Evolutionary conservation across 768 basidiomycete species (phyloP).

Genomic region (Serendipita indica): DNA sequence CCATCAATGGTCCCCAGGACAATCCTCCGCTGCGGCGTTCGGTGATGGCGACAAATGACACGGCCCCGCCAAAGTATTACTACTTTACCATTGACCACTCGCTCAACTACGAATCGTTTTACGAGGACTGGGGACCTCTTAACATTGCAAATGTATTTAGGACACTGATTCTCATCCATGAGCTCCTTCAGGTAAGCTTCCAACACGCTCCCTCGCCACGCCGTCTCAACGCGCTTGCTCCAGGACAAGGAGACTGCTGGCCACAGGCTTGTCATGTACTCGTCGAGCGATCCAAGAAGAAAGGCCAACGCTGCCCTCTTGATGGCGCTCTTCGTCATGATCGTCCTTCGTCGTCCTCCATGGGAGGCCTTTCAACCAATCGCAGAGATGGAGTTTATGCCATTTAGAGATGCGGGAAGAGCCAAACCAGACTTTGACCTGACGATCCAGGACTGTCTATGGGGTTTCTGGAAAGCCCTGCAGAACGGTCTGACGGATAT

Average conservation of each 20-base stretch:
- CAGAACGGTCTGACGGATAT: slow-evolving; percentile 87
- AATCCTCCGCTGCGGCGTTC: slow-evolving; percentile 37
- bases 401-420: slow-evolving; percentile 89
- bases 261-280: slow-evolving; percentile 76
- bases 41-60: slow-evolving; percentile 45
- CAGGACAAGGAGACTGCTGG: slow-evolving; percentile 61
- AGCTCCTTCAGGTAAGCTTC: slow-evolving; percentile 55
- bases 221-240: slow-evolving; percentile 9
- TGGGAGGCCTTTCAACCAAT: slow-evolving; percentile 95
- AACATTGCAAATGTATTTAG: slow-evolving; percentile 90
- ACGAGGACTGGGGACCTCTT: slow-evolving; percentile 86
- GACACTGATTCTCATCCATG: slow-evolving; percentile 81
- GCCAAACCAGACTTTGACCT: slow-evolving; percentile 88
- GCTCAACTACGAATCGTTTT: slow-evolving; percentile 83
- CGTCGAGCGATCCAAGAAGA: slow-evolving; percentile 65
- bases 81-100: slow-evolving; percentile 92
- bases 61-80: slow-evolving; percentile 56
- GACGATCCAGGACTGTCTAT: slow-evolving; percentile 81
- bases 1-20: slow-evolving; percentile 35
- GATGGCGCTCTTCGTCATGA: slow-evolving; percentile 87
- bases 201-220: slow-evolving; percentile 9
- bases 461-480: slow-evolving; percentile 80
- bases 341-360: slow-evolving; percentile 75
- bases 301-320: slow-evolving; percentile 94
- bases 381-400: slow-evolving; percentile 82